A percentile compares a stretch with the other conserved stretches of the same genome.
Conservation (phyloP, 192 early-diverging fungal species). For the Dispira simplex region DNA sequence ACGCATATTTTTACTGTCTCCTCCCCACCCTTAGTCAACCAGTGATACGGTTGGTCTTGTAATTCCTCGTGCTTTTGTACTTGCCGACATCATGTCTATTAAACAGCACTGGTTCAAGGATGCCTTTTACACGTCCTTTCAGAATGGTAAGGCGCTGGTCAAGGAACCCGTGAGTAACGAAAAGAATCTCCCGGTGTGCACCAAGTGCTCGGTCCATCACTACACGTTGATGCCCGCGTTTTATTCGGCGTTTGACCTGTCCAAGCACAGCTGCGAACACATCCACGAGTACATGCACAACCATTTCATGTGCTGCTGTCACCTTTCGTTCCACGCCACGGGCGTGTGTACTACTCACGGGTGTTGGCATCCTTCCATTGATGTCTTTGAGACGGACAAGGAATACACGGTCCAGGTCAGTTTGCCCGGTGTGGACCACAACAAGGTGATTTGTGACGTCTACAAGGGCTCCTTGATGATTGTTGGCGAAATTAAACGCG, state of each 20-base stretch:
- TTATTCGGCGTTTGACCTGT: constrained; percentile 7
- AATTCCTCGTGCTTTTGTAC: no score
- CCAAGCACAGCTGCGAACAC: constrained; percentile 11
- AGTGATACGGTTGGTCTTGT: no score
- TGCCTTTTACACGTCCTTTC: constrained; percentile 8
- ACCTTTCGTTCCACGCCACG: not conserved
- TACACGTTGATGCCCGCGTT: constrained; percentile 5
- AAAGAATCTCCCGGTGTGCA: constrained; percentile 4
- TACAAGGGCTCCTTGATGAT: constrained; percentile 6
- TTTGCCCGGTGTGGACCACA: constrained; percentile 4
- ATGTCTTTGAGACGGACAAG: constrained; percentile 6
- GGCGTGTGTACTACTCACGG: constrained; percentile 3
- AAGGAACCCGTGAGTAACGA: constrained; percentile 10
- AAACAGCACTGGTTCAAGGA: constrained; percentile 10
- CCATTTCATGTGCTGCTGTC: constrained; percentile 8
- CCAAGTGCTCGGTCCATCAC: constrained; percentile 7
- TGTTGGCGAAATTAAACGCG: constrained; percentile 1
- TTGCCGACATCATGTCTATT: not conserved
- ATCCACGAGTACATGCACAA: constrained; percentile 9
- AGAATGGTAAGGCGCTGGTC: constrained; percentile 1
- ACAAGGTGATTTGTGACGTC: constrained; percentile 8
- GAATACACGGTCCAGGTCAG: constrained; percentile 4
- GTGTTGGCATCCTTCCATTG: constrained; percentile 7
- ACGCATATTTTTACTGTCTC: no score
- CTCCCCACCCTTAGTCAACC: no score